phyloP scores from a whole-genome alignment of 2,329 filamentous ascomycete species.

The Diaporthe nobilis region DNA sequence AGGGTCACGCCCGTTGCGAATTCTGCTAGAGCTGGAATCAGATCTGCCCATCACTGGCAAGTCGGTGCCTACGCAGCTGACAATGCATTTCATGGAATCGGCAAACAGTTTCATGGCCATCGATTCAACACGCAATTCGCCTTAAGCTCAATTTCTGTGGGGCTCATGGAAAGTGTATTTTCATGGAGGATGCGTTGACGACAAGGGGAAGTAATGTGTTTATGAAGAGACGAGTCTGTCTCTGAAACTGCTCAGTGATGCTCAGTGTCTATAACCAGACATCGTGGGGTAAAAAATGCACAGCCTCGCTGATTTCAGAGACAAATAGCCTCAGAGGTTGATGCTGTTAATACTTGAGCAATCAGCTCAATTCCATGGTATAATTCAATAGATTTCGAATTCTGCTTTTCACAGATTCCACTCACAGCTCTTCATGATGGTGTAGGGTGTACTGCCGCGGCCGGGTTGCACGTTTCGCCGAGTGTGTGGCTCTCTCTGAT shows the following conservation, averaged over 20 bases:
- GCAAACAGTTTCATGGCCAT: neutral
- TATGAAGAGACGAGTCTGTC: neutral
- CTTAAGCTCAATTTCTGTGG: neutral
- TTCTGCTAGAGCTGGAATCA: conserved; percentile 4
- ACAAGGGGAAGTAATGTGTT: too few relatives aligned
- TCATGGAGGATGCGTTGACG: neutral
- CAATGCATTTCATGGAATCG: neutral
- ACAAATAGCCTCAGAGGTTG: too few relatives aligned
- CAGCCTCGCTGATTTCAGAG: neutral
- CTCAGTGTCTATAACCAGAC: neutral
- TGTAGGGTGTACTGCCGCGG: conserved; percentile 7
- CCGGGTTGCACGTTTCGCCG: neutral
- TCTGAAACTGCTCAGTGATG: neutral
- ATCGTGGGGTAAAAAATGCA: neutral
- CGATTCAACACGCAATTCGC: neutral
- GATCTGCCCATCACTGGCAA: neutral
- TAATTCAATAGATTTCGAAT: neutral
- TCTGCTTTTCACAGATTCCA: neutral
- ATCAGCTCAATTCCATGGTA: neutral
- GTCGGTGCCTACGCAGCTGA: neutral
- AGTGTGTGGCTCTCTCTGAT: neutral
- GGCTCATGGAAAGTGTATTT: neutral
- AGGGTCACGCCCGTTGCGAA: neutral
- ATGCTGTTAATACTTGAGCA: neutral
- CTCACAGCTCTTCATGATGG: conserved; percentile 1